Evolutionary conservation across 2,329 filamentous ascomycete species (phyloP), one percentile per base, ranked within the genome.

Genomic region (Colletotrichum sp.): DNA sequence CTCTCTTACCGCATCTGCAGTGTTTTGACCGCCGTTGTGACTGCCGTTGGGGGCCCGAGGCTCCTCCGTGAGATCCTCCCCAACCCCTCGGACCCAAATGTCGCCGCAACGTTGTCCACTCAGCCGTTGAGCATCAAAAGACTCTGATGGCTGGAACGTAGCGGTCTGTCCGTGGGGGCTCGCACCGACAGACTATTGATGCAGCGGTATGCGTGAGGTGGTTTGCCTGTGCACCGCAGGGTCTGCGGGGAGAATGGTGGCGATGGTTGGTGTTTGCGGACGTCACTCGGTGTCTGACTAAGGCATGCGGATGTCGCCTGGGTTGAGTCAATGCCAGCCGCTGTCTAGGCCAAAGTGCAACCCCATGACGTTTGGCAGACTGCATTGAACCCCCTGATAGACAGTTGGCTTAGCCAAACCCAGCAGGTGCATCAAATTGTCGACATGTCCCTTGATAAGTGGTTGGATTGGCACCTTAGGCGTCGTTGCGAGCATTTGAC

Each of bases 1-100:
- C 30, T 18, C 24, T 13, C 67, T 44, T 55, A 44, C 60, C 52
- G 55, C 70, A 60, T 69, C 39, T 63, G 69, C 55, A 55, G 28
- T 49, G 64, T 64, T 76, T 76, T 76, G 74, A 76, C 74, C 74
- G 74, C 74, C 39, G 70, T 76, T 76, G 73, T 76, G 70, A 76
- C 63, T 63, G 52, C 36, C 55, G 69, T 64, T 30, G 55, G 69
- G 44, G 62, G 24, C 57, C 70, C 63, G 55, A 49, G 69, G 26
- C 64, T 73, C 64, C 62, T 67, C 57, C 28, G 21, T 24, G 60
- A 65, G 60, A 65, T 63, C 69, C 52, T 52, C 64, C 70, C 74
- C 74, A 73, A 74, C 74, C 74, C 60, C 74, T 64, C 52, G 21
- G 64, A 52, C 64, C 70, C 65, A 73, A 63, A 16, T 64, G 36